Conservation (phyloP, 176 grass and related monocot genomes). For the Bothriochloa decipiens region DNA sequence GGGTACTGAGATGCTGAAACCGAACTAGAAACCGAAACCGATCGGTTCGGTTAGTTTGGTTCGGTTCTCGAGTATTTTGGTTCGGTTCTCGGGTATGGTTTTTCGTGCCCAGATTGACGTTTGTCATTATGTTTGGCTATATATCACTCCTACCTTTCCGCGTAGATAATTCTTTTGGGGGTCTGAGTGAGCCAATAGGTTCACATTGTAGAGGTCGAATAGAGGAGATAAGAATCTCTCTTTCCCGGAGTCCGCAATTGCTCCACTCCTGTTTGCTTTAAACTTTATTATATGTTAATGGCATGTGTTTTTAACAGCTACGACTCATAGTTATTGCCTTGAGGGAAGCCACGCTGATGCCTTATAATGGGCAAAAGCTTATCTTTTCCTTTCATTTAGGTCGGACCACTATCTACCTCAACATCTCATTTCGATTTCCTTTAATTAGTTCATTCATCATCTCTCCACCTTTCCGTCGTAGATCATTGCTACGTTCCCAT, state of each 20-base stretch:
- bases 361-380: not conserved
- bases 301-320: not conserved
- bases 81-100: no score
- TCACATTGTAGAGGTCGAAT: conserved; percentile 58
- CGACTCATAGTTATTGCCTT: conserved; percentile 26
- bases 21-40: no score
- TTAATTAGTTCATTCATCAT: no score
- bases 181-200: conserved; percentile 26
- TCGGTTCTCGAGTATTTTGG: no score
- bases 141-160: not conserved
- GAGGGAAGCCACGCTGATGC: conserved; percentile 34
- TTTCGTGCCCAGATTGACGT: no score
- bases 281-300: not conserved
- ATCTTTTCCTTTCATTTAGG: conserved; percentile 2
- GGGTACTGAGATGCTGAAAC: no score
- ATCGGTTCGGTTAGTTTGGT: no score
- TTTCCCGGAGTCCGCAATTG: not conserved
- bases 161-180: not conserved
- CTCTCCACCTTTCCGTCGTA: not conserved
- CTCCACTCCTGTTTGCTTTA: conserved; percentile 24
- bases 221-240: conserved; percentile 29
- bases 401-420: no score
- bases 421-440: no score
- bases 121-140: not conserved
- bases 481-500: not conserved